These are phyloP conservation scores for Cladosporium sp. DNA, from an alignment of 2,329 filamentous ascomycete species.

Conservation along the genomic window DNA sequence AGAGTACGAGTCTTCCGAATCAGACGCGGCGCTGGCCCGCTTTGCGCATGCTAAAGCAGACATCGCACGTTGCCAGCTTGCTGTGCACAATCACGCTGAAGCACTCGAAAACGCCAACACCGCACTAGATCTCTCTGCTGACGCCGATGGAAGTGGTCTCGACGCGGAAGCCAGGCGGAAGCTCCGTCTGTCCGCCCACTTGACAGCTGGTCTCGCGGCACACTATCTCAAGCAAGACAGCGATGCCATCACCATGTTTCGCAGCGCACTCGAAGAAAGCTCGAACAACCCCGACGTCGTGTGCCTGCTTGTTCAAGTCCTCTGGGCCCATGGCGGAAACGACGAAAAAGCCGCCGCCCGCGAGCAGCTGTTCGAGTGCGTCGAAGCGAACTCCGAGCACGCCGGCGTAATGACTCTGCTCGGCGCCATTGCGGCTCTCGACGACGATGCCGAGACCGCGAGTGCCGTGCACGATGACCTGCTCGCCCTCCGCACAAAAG, in stretches of 20 bases:
- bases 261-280: conserved; percentile 75
- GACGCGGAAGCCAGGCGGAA: conserved; percentile 65
- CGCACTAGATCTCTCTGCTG: conserved; percentile 74
- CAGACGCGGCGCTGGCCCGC: conserved; percentile 66
- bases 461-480: conserved; percentile 81
- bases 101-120: conserved; percentile 80
- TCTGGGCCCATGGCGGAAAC: conserved; percentile 84
- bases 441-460: conserved; percentile 74
- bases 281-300: conserved; percentile 76
- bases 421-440: conserved; percentile 78
- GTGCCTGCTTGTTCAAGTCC: conserved; percentile 83
- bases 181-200: conserved; percentile 76
- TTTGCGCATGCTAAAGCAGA: conserved; percentile 86
- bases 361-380: conserved; percentile 74
- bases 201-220: conserved; percentile 80
- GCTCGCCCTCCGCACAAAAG: conserved; percentile 66
- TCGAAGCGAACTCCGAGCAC: conserved; percentile 73
- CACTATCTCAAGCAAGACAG: conserved; percentile 69
- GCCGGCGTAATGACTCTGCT: conserved; percentile 78
- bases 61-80: conserved; percentile 79
- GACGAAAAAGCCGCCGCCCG: conserved; percentile 74
- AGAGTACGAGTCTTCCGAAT: conserved; percentile 83
- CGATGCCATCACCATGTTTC: conserved; percentile 75
- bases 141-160: conserved; percentile 64
- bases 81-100: conserved; percentile 61